phyloP scores from a whole-genome alignment of 2,329 filamentous ascomycete species.

The Plectosphaerella cucumerina region DNA sequence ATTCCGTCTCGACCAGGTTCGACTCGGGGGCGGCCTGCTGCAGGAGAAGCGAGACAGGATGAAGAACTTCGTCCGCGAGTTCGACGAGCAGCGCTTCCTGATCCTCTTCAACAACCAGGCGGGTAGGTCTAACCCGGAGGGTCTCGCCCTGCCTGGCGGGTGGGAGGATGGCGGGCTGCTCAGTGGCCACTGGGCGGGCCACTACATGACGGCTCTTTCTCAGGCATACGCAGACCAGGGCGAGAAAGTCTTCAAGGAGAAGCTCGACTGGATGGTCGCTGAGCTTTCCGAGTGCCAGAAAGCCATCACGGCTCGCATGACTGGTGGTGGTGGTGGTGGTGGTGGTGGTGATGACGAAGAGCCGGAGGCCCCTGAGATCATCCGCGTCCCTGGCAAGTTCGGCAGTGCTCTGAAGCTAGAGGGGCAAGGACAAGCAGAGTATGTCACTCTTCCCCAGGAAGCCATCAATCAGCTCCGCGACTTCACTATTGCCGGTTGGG shows the following conservation, averaged over 20 bases:
- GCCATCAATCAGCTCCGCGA: constrained; percentile 15
- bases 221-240: constrained; percentile 26
- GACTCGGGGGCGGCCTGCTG: constrained; percentile 22
- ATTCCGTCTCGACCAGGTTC: constrained; percentile 25
- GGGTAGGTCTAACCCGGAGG: constrained; percentile 20
- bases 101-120: constrained; percentile 27
- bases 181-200: constrained; percentile 27
- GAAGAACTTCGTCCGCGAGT: constrained; percentile 21
- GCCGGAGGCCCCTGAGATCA: constrained; percentile 3
- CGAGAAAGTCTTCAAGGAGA: constrained; percentile 22
- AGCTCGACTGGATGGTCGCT: constrained; percentile 27
- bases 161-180: constrained; percentile 30
- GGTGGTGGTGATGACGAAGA: not conserved
- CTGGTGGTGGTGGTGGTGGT: constrained; percentile 1
- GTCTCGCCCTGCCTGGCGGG: constrained; percentile 20
- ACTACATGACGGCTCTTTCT: constrained; percentile 25
- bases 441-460: constrained; percentile 15
- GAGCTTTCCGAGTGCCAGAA: constrained; percentile 23
- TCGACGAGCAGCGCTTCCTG: constrained; percentile 23
- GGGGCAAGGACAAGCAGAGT: constrained; percentile 6
- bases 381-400: constrained; percentile 14
- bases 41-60: constrained; percentile 28
- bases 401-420: constrained; percentile 11
- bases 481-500: constrained; percentile 16
- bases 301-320: constrained; percentile 23